These are phyloP conservation scores for Puccinia coronata DNA, from an alignment of 1,284 basidiomycete genomes.

Conservation along the genomic window DNA sequence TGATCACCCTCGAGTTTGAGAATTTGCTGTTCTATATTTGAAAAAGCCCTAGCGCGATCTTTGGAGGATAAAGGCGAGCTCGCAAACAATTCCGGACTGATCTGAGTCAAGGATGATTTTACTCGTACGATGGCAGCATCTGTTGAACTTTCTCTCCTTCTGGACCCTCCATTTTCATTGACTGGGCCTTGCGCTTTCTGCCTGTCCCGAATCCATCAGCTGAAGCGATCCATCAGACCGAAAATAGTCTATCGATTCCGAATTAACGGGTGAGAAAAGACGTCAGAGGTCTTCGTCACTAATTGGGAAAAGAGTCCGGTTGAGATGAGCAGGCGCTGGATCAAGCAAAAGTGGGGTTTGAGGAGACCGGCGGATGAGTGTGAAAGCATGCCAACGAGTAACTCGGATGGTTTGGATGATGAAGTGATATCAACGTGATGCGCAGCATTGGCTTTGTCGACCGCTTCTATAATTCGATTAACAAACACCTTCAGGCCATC, in stretches of 20 bases:
- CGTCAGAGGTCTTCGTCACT: no score
- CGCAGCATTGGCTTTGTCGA: conserved; percentile 52
- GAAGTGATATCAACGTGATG: conserved; percentile 48
- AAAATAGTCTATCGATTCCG: no score
- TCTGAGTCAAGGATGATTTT: no score
- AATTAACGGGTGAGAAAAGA: no score
- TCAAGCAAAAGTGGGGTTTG: conserved; percentile 86
- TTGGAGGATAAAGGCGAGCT: conserved; percentile 91
- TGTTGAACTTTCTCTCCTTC: conserved; percentile 63
- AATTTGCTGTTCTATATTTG: conserved; percentile 88
- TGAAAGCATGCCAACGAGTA: conserved; percentile 25
- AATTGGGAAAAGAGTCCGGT: no score
- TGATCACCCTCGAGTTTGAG: conserved; percentile 58
- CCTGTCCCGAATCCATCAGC: conserved; percentile 73
- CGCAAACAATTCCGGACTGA: no score
- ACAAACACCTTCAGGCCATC: conserved; percentile 84
- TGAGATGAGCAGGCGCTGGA: conserved; percentile 87
- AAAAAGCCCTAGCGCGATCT: conserved; percentile 87
- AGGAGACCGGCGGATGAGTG: conserved; percentile 63
- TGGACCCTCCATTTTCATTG: neutral
- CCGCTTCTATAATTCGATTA: conserved; percentile 50
- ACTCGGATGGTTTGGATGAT: conserved; percentile 28
- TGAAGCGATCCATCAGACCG: conserved; percentile 91
- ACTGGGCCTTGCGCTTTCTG: conserved; percentile 60
- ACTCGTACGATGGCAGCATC: no score